These are phyloP conservation scores for Penicillium egyptiacum DNA, from an alignment of 495 filamentous ascomycete genomes.

Conservation along the genomic window DNA sequence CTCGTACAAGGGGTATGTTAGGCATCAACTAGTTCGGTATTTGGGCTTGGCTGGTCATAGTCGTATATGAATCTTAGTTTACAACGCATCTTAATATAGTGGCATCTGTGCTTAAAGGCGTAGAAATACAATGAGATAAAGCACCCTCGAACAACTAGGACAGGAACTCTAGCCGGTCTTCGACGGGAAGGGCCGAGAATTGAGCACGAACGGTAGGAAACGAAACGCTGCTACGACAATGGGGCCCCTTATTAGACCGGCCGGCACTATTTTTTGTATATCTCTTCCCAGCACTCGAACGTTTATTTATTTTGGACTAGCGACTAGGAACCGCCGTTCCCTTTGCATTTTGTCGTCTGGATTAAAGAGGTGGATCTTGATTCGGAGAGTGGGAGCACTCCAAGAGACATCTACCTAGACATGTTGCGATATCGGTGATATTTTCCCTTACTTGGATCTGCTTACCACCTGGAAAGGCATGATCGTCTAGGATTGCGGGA, in stretches of 20 bases:
- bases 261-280: not conserved
- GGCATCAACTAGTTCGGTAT: not conserved
- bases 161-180: conserved; percentile 21
- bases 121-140: conserved; percentile 11
- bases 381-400: not conserved
- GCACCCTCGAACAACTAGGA: conserved; percentile 19
- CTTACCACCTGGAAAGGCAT: not conserved
- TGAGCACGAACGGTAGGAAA: conserved; percentile 12
- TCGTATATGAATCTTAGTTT: not conserved
- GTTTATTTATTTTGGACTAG: conserved; percentile 8
- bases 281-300: not conserved
- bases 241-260: not conserved
- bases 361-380: not conserved
- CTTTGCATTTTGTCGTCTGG: not conserved
- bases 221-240: not conserved
- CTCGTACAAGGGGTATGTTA: conserved; percentile 1
- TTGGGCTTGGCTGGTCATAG: not conserved
- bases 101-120: not conserved
- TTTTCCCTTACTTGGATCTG: not conserved
- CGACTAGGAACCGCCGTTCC: not conserved
- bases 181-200: conserved; percentile 16
- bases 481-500: conserved; percentile 7
- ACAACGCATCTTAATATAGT: conserved; percentile 1
- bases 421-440: not conserved
- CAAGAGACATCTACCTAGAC: not conserved